A percentile compares a stretch with the other conserved stretches of the same genome.
These are phyloP conservation scores for Jasminum sambac DNA, from an alignment of 257 asterid species.

Conservation along the genomic window DNA sequence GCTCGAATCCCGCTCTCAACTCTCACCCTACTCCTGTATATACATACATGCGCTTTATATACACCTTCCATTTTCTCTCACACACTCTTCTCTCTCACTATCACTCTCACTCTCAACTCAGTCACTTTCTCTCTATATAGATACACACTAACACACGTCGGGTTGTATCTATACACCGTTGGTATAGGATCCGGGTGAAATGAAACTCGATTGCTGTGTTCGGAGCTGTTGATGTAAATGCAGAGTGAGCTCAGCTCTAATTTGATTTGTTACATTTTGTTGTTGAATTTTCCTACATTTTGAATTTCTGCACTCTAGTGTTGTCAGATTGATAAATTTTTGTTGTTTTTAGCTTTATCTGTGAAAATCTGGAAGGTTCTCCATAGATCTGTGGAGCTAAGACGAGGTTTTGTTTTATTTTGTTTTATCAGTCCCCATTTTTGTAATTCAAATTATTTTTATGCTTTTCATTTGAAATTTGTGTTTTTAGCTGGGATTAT, in stretches of 20 bases:
- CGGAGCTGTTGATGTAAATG: slow-evolving; percentile 38
- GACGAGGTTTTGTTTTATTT: slow-evolving; percentile 2
- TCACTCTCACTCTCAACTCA: slow-evolving; percentile 15
- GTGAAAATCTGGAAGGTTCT: slow-evolving; percentile 18
- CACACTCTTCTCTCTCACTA: slow-evolving; percentile 30
- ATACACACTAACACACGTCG: neutral
- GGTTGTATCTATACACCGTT: slow-evolving; percentile 21
- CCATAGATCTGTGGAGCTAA: slow-evolving; percentile 37
- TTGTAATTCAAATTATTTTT: neutral
- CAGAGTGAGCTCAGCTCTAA: slow-evolving; percentile 43
- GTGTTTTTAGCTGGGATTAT: neutral
- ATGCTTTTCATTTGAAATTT: slow-evolving; percentile 5
- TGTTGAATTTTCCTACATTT: neutral
- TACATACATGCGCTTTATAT: slow-evolving; percentile 10
- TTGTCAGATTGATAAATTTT: neutral
- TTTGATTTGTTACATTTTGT: neutral
- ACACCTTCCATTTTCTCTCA: slow-evolving; percentile 22
- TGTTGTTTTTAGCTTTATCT: slow-evolving; percentile 22
- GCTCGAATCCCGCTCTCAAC: slow-evolving; percentile 78
- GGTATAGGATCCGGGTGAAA: slow-evolving; percentile 42
- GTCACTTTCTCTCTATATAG: slow-evolving; percentile 15
- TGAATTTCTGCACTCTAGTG: neutral
- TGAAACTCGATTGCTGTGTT: slow-evolving; percentile 37
- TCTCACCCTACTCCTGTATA: slow-evolving; percentile 39
- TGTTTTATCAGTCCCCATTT: neutral